Percentiles rank a stretch among this genome's conserved stretches.
Evolutionary conservation across 1,284 basidiomycete genomes (phyloP).

Genomic region (Heliocybe sulcata): DNA sequence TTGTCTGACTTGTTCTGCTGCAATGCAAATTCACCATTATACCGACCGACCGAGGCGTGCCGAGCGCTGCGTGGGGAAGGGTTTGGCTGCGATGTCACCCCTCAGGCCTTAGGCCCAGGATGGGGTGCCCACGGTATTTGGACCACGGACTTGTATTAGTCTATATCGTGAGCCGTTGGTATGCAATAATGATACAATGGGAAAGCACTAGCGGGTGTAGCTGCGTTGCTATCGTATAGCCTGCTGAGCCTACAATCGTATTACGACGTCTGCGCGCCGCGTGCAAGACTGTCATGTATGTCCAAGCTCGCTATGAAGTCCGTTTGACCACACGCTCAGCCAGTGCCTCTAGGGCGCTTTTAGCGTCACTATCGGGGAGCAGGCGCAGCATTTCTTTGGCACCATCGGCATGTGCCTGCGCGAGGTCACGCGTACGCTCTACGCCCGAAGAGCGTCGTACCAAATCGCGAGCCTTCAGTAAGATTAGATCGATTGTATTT

Average conservation of each 20-base stretch:
- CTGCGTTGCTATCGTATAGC: neutral
- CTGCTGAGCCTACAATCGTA: neutral
- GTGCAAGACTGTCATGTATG: neutral
- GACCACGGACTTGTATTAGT: neutral
- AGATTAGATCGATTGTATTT: constrained; percentile 7
- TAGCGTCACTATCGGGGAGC: constrained; percentile 83
- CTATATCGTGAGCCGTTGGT: neutral
- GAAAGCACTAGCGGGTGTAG: neutral
- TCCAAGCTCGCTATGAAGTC: constrained; percentile 27
- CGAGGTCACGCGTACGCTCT: constrained; percentile 74
- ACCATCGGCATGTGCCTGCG: constrained; percentile 70
- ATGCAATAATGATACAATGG: neutral
- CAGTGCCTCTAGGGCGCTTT: constrained; percentile 61
- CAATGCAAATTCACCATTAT: neutral
- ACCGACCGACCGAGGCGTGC: neutral
- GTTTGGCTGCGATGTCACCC: neutral
- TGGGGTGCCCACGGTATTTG: no score
- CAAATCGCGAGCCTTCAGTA: constrained; percentile 59
- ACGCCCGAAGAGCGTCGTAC: constrained; percentile 76
- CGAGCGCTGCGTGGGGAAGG: neutral
- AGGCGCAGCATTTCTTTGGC: constrained; percentile 65
- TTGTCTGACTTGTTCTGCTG: neutral
- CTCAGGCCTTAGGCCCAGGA: neutral
- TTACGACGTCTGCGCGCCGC: no score
- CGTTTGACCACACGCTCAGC: constrained; percentile 58